A percentile compares a stretch with the other conserved stretches of the same genome.
These are phyloP conservation scores for Pythium angustatum DNA, from an alignment of 352 stramenopile genomes.

Conservation along the genomic window DNA sequence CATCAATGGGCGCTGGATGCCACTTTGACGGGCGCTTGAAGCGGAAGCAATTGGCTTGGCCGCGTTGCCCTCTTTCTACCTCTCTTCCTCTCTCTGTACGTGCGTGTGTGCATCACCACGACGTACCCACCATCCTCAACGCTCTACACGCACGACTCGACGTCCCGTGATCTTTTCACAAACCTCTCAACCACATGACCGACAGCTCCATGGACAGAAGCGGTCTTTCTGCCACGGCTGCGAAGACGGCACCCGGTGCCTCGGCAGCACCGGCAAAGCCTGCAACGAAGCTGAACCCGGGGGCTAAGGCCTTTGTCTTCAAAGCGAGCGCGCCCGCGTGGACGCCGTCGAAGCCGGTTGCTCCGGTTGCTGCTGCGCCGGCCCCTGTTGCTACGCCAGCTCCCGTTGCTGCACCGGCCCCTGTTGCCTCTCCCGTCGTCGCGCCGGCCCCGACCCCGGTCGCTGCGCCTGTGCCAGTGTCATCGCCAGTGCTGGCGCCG, in stretches of 20 bases:
- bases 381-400: conserved; percentile 2
- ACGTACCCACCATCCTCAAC: not conserved
- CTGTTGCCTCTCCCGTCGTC: not conserved
- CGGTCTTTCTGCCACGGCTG: conserved; percentile 9
- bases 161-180: too few species aligned
- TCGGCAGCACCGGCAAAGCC: conserved; percentile 7
- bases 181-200: conserved; percentile 13
- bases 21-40: conserved; percentile 24
- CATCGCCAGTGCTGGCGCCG: not conserved
- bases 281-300: conserved; percentile 53
- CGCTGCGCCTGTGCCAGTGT: conserved; percentile 3
- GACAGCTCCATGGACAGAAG: conserved; percentile 24
- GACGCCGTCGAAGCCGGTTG: conserved; percentile 34
- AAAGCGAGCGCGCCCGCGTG: conserved; percentile 51
- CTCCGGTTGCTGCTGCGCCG: not conserved
- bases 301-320: conserved; percentile 70
- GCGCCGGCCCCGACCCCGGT: not conserved
- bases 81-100: not conserved
- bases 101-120: not conserved
- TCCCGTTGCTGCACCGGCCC: conserved; percentile 1
- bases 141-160: not conserved
- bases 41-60: conserved; percentile 34
- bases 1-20: too few species aligned
- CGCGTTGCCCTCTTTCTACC: conserved; percentile 11
- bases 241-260: not conserved